These are phyloP conservation scores for Neonectria neomacrospora DNA, from an alignment of 2,329 filamentous ascomycete genomes.

Conservation along the genomic window DNA sequence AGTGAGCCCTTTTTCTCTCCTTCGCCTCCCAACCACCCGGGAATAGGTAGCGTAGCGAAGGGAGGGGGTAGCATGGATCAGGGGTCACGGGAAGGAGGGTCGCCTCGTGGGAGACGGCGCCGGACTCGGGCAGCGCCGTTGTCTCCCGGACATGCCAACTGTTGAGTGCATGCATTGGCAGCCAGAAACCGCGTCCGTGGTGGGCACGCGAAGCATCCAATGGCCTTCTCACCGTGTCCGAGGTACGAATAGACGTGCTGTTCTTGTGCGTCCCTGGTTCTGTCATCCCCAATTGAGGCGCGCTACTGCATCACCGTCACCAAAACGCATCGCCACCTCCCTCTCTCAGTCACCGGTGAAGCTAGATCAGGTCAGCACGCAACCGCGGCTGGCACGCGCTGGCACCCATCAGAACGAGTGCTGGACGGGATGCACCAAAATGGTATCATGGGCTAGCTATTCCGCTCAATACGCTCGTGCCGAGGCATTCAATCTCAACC, in stretches of 20 bases:
- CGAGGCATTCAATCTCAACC: slow-evolving; percentile 39
- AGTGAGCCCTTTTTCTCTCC: background rate
- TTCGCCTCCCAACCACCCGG: slow-evolving; percentile 13
- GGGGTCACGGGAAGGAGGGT: background rate
- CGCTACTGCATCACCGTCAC: slow-evolving; percentile 3
- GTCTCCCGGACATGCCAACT: slow-evolving; percentile 33
- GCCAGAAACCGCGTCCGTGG: slow-evolving; percentile 23
- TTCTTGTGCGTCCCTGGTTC: background rate
- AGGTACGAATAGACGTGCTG: background rate
- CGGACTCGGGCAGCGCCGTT: slow-evolving; percentile 6
- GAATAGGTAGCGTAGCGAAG: background rate
- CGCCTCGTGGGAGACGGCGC: background rate
- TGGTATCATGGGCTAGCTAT: slow-evolving; percentile 27
- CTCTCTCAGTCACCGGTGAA: slow-evolving; percentile 8
- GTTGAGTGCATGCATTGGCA: slow-evolving; percentile 45
- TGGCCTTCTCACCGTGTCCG: slow-evolving; percentile 13
- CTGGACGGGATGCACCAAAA: slow-evolving; percentile 9
- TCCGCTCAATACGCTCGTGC: slow-evolving; percentile 35
- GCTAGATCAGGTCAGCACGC: background rate
- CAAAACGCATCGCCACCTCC: background rate
- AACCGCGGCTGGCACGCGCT: background rate
- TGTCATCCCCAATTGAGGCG: background rate
- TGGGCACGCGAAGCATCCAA: slow-evolving; percentile 28
- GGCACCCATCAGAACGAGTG: background rate
- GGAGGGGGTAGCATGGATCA: slow-evolving; percentile 14